Conservation (phyloP, 73 alveolate species). For the Symbiodinium natans region DNA sequence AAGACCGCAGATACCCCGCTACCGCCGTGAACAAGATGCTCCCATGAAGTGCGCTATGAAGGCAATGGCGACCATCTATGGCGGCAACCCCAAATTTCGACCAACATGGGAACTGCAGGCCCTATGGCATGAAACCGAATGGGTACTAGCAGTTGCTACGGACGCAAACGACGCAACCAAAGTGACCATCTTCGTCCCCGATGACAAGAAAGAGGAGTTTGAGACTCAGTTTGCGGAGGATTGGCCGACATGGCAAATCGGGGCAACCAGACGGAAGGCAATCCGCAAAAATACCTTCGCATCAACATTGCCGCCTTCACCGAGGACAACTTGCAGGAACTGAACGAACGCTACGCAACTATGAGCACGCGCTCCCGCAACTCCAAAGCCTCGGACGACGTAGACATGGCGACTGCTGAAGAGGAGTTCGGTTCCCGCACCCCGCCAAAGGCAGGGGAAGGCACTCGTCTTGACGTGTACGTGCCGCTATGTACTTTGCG, state of each 20-base stretch:
- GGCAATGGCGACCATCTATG: conserved; percentile 20
- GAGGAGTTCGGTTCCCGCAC: too few relatives aligned
- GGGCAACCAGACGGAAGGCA: neutral
- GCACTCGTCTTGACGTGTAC: too few relatives aligned
- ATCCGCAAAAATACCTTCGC: too few relatives aligned
- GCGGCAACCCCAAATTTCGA: conserved; percentile 32
- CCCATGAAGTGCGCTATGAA: conserved; percentile 38
- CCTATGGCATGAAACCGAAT: neutral
- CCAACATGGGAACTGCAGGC: conserved; percentile 18
- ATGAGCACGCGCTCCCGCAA: too few relatives aligned
- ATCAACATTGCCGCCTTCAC: too few relatives aligned
- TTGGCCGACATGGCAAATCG: neutral
- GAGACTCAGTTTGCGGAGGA: conserved; percentile 3
- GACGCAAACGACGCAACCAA: neutral
- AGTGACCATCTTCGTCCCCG: neutral
- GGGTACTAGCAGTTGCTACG: neutral
- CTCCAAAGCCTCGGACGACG: too few relatives aligned
- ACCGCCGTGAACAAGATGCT: conserved; percentile 37
- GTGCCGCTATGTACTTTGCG: too few relatives aligned
- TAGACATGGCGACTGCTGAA: too few relatives aligned
- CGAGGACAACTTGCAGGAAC: too few relatives aligned
- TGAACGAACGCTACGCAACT: too few relatives aligned
- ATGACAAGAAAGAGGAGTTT: conserved; percentile 5
- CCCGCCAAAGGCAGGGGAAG: too few relatives aligned
- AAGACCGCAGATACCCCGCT: conserved; percentile 33